Base-by-base conservation (phyloP, 257 asterid species). In the Orobanche coerulescens region DNA sequence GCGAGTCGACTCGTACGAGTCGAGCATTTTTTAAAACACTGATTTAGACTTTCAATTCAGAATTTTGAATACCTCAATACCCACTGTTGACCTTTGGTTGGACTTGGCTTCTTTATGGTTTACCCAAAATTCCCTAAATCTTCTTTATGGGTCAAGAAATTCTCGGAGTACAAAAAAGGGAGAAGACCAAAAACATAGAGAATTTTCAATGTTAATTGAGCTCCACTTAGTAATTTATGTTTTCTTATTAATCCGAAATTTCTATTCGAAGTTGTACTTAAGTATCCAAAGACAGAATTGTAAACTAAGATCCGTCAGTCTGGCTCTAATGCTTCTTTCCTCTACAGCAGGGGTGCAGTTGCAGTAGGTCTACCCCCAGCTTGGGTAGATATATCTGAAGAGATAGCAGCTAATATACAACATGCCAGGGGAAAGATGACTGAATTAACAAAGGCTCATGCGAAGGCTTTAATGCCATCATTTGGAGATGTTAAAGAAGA, bases 401-500 rank as follows among this genome's bases (percentile, higher is more conserved):
- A 92, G 76, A 82, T 92, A 66, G 71, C 95, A 25, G 81, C 78
- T 61, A 82, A 88, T 74, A 78, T 92, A 76, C 95, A 88, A 74
- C 89, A 80, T 57, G 82, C 72, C 36, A 79, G 94, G 64, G 78
- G 73, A 47, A 88, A 81, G 80, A 88, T 92, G 95, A 80, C 76
- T 46, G 95, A 88, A 79, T 80, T 92, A 62, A 84, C 90, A 59
- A 92, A 88, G 77, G 95, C 98, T 76, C 98, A 92, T 77, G 96
- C 95, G 42, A 89, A 92, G 78, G 98, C 98, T 75, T 84, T 92
- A 71, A 86, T 92, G 98, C 96, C 98, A 49, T 86, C 96, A 60
- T 92, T 92, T 71, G 98, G 98, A 71, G 98, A 92, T 79, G 95
- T 95, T 67, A 88, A 80, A 81, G 98, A 92, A 77, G 98, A 92